Evolutionary conservation across 176 grass and related monocot genomes (phyloP).

Genomic region (Cenchrus americanus): DNA sequence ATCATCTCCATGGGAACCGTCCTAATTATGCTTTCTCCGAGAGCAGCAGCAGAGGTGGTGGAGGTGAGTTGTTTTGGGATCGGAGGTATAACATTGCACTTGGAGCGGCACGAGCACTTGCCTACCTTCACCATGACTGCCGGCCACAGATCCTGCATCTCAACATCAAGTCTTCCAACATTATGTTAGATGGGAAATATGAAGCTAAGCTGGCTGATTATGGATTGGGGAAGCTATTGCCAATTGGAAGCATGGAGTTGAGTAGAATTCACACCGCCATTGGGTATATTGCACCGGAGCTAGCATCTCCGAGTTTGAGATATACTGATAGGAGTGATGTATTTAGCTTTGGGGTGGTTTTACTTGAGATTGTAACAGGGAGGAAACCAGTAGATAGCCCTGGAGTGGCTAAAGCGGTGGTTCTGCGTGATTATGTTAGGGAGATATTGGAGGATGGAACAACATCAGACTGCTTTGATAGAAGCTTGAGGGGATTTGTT

Average conservation of each 20-base stretch:
- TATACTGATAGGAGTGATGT: slow-evolving; percentile 95
- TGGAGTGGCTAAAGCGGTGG: slow-evolving; percentile 48
- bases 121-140: slow-evolving; percentile 97
- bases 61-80: slow-evolving; percentile 70
- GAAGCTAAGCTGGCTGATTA: slow-evolving; percentile 95
- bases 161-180: slow-evolving; percentile 97
- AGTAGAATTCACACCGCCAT: slow-evolving; percentile 76
- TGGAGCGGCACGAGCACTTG: slow-evolving; percentile 70
- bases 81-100: slow-evolving; percentile 80
- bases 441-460: slow-evolving; percentile 77
- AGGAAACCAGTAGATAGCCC: slow-evolving; percentile 82
- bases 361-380: slow-evolving; percentile 91
- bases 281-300: slow-evolving; percentile 87
- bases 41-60: slow-evolving; percentile 52
- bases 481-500: slow-evolving; percentile 63
- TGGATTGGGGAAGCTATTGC: slow-evolving; percentile 84
- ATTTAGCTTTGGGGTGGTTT: slow-evolving; percentile 95
- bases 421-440: slow-evolving; percentile 82
- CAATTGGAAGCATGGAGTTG: slow-evolving; percentile 79
- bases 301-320: slow-evolving; percentile 77
- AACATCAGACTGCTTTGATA: slow-evolving; percentile 79
- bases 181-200: slow-evolving; percentile 77
- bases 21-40: slow-evolving; percentile 35
- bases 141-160: slow-evolving; percentile 89
- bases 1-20: slow-evolving; percentile 70